Conservation (phyloP, 2,329 filamentous ascomycete species). For the Penicillium sclerotigenum region DNA sequence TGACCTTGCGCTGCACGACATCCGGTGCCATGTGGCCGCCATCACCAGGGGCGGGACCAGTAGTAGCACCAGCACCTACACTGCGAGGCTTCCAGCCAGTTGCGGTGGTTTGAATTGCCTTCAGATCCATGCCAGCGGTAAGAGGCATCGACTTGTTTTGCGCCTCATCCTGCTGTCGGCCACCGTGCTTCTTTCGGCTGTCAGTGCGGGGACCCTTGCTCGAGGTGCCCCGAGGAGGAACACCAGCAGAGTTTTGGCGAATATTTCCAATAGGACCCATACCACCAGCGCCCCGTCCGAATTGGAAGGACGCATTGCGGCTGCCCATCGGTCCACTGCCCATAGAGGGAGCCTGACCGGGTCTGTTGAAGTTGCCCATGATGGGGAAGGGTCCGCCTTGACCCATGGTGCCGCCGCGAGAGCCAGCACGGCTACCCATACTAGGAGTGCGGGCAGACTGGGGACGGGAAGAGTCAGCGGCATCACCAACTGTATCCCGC, state of each 20-base stretch:
- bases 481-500: conserved; percentile 77
- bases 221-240: conserved; percentile 63
- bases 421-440: conserved; percentile 50
- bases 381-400: neutral
- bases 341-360: conserved; percentile 65
- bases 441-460: conserved; percentile 52
- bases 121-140: conserved; percentile 76
- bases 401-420: conserved; percentile 39
- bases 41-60: conserved; percentile 47
- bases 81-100: conserved; percentile 88
- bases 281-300: conserved; percentile 55
- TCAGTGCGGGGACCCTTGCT: conserved; percentile 46
- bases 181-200: conserved; percentile 46
- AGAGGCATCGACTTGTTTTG: conserved; percentile 86
- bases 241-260: neutral
- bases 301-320: conserved; percentile 46
- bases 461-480: conserved; percentile 59
- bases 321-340: conserved; percentile 60
- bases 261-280: conserved; percentile 45
- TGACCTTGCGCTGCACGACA: conserved; percentile 97
- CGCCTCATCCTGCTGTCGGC: conserved; percentile 63
- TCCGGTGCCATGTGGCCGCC: conserved; percentile 74
- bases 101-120: conserved; percentile 69
- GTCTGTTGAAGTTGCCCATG: conserved; percentile 68
- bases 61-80: conserved; percentile 50